Percentiles rank a stretch among this genome's conserved stretches.
phyloP scores from a whole-genome alignment of 805 yeast genomes.

The Wickerhamomyces pijperi region DNA sequence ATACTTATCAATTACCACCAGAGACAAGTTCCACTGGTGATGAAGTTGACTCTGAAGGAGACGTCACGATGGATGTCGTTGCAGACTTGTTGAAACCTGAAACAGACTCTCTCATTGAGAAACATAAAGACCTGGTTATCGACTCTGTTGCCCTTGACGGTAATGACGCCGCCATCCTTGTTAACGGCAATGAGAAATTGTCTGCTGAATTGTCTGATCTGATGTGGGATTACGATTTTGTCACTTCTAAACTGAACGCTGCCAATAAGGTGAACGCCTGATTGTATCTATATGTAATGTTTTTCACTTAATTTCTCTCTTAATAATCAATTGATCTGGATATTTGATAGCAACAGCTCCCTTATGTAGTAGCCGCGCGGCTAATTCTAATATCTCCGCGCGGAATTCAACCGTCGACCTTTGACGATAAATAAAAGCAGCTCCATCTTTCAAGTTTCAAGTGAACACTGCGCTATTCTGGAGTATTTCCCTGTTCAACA shows the following conservation, averaged over 20 bases:
- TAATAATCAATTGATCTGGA: background rate
- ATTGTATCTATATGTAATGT: background rate
- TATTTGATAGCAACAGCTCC: no score
- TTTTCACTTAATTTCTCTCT: background rate
- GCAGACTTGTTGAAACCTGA: background rate
- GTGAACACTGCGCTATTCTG: no score
- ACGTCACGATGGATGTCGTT: background rate
- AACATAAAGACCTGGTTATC: constrained; percentile 4
- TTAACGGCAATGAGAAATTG: constrained; percentile 8
- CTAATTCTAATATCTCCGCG: no score
- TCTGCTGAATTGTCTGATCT: constrained; percentile 6
- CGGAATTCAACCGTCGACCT: no score
- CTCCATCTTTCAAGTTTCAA: no score
- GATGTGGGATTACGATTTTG: constrained; percentile 16
- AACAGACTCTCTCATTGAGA: background rate
- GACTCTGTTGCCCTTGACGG: constrained; percentile 12
- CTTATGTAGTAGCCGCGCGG: no score
- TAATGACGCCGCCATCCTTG: constrained; percentile 7
- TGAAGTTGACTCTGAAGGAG: background rate
- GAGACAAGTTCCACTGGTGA: background rate
- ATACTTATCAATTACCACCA: background rate
- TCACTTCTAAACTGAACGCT: constrained; percentile 3
- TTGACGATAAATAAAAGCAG: no score
- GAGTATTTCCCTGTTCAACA: no score
- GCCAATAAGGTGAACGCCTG: no score